phyloP scores from a whole-genome alignment of 1,284 basidiomycete genomes.

The Volvariella surrecta region DNA sequence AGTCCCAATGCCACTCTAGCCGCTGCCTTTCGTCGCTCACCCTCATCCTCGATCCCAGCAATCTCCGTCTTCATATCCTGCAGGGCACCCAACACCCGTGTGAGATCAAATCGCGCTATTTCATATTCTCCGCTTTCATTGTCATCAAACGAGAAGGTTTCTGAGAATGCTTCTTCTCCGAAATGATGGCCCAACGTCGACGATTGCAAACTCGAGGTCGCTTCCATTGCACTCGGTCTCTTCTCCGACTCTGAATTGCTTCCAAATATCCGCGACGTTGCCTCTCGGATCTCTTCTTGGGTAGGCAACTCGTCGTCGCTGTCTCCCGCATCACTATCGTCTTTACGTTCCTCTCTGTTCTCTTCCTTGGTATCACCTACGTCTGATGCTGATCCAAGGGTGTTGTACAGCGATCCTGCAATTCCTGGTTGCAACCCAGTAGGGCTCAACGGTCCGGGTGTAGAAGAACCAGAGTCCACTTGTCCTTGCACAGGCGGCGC shows the following conservation, averaged over 20 bases:
- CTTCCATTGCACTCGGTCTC: background rate
- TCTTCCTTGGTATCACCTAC: slow-evolving; percentile 29
- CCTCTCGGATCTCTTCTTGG: slow-evolving; percentile 40
- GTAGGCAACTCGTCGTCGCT: slow-evolving; percentile 40
- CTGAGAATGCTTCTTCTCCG: slow-evolving; percentile 9
- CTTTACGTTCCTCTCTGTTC: slow-evolving; percentile 9
- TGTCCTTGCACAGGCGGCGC: slow-evolving; percentile 27
- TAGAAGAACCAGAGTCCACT: slow-evolving; percentile 13
- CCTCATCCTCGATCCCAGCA: slow-evolving; percentile 52
- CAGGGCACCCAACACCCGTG: slow-evolving; percentile 50
- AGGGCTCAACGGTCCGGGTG: slow-evolving; percentile 10
- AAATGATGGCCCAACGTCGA: background rate
- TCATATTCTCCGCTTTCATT: slow-evolving; percentile 20
- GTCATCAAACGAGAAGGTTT: slow-evolving; percentile 8
- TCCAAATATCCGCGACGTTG: slow-evolving; percentile 50
- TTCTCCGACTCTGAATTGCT: background rate
- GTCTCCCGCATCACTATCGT: slow-evolving; percentile 17
- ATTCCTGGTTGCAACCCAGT: slow-evolving; percentile 6
- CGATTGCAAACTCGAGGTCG: slow-evolving; percentile 4
- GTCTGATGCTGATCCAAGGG: slow-evolving; percentile 41
- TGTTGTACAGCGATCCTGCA: slow-evolving; percentile 29
- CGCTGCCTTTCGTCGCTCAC: slow-evolving; percentile 55
- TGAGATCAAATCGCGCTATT: slow-evolving; percentile 50
- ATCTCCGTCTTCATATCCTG: slow-evolving; percentile 71
- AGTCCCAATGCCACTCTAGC: slow-evolving; percentile 66